Evolutionary conservation across 768 basidiomycete genomes (phyloP).

Genomic region (Pleurotus platypus): DNA sequence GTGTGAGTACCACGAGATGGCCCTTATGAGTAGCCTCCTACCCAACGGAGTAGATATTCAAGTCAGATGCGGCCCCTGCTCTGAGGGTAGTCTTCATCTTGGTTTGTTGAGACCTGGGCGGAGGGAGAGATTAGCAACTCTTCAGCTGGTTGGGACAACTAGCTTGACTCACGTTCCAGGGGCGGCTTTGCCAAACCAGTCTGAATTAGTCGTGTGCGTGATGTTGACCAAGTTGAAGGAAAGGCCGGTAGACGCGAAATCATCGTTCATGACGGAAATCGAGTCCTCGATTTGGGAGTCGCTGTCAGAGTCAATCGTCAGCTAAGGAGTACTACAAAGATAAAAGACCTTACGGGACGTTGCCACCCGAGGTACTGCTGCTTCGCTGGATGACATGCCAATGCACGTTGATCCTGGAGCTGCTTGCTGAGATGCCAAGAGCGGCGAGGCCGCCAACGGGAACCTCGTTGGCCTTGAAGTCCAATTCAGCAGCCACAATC

Average conservation of each 20-base stretch:
- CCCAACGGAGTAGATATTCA: constrained; percentile 54
- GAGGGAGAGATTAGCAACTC: neutral
- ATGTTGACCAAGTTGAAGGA: constrained; percentile 26
- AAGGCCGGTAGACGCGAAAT: constrained; percentile 32
- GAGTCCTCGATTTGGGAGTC: constrained; percentile 31
- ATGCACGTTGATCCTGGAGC: constrained; percentile 19
- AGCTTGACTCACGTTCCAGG: constrained; percentile 17
- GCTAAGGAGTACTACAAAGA: neutral
- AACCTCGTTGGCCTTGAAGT: constrained; percentile 38
- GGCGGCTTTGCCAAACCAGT: constrained; percentile 45
- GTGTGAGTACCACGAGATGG: neutral
- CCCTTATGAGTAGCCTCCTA: constrained; percentile 15
- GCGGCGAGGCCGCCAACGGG: constrained; percentile 10
- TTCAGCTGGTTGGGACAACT: neutral
- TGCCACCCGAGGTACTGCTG: constrained; percentile 30
- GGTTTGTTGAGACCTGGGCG: constrained; percentile 30
- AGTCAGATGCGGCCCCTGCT: constrained; percentile 30
- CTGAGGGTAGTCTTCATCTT: constrained; percentile 47
- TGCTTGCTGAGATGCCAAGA: neutral
- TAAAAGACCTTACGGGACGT: constrained; percentile 32
- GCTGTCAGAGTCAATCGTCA: constrained; percentile 16
- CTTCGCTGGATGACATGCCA: constrained; percentile 32
- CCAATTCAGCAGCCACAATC: constrained; percentile 31
- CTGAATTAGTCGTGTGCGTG: constrained; percentile 36
- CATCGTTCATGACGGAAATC: constrained; percentile 39